Conservation (phyloP, 257 asterid genomes). For the Orobanche coerulescens region DNA sequence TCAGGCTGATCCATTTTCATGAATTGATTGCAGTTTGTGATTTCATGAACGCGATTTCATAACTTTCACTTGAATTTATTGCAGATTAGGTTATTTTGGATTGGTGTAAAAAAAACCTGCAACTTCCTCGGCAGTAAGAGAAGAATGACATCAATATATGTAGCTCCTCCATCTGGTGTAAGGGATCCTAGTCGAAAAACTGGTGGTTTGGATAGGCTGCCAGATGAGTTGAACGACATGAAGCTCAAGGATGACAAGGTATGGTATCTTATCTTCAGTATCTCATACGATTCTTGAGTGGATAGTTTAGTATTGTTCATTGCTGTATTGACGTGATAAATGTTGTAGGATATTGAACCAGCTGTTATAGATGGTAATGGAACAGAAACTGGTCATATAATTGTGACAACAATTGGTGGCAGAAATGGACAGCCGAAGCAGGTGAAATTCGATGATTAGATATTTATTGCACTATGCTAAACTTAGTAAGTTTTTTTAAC, state of each 20-base stretch:
- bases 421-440: constrained; percentile 69
- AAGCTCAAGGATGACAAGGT: constrained; percentile 63
- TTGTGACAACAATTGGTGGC: constrained; percentile 73
- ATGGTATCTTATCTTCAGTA: not conserved
- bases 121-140: not conserved
- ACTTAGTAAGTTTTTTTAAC: not conserved
- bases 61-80: not conserved
- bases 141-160: constrained; percentile 34
- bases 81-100: not conserved
- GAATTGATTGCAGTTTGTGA: too few relatives aligned
- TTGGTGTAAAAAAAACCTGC: too few relatives aligned
- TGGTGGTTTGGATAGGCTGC: constrained; percentile 40
- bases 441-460: constrained; percentile 27
- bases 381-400: constrained; percentile 76
- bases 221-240: constrained; percentile 54
- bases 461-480: not conserved
- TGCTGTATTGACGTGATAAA: not conserved
- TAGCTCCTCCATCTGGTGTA: constrained; percentile 33
- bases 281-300: too few relatives aligned
- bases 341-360: constrained; percentile 65
- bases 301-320: not conserved
- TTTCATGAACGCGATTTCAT: too few relatives aligned
- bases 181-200: constrained; percentile 34
- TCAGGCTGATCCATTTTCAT: too few relatives aligned
- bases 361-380: constrained; percentile 67